Percentiles rank a stretch among this genome's conserved stretches.
Evolutionary conservation across 768 basidiomycete species (phyloP).

Genomic region (Mycena alexandri): DNA sequence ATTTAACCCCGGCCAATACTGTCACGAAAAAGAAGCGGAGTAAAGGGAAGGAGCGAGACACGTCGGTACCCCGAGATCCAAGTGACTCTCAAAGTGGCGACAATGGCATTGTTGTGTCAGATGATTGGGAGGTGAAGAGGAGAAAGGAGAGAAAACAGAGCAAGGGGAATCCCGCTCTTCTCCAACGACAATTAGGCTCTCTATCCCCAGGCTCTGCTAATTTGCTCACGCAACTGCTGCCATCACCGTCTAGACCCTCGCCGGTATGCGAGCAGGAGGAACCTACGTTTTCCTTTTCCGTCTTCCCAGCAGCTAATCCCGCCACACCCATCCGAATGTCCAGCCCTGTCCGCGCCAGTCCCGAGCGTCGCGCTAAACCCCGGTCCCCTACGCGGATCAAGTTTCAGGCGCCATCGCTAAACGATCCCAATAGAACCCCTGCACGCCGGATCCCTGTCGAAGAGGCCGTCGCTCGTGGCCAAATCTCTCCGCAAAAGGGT

Average conservation of each 20-base stretch:
- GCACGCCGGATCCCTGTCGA: conserved; percentile 73
- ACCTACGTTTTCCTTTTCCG: conserved; percentile 28
- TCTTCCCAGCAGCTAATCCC: conserved; percentile 25
- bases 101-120: conserved; percentile 3
- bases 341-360: conserved; percentile 32
- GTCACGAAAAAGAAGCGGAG: conserved; percentile 19
- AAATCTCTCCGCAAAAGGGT: conserved; percentile 62
- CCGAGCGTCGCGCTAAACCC: conserved; percentile 36
- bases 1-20: conserved; percentile 20
- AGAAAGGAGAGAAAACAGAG: conserved; percentile 37
- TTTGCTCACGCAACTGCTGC: conserved; percentile 55
- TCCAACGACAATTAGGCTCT: conserved; percentile 62
- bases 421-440: conserved; percentile 66
- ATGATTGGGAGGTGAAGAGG: conserved; percentile 26
- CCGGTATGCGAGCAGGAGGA: conserved; percentile 37
- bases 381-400: conserved; percentile 52
- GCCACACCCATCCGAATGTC: conserved; percentile 26
- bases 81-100: conserved; percentile 6
- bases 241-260: conserved; percentile 38
- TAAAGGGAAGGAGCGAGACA: conserved; percentile 28
- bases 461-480: conserved; percentile 63
- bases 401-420: conserved; percentile 37
- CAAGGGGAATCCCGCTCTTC: conserved; percentile 38
- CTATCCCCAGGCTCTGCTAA: conserved; percentile 70
- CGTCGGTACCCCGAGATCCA: conserved; percentile 6